These are phyloP conservation scores for Suillus sp. DNA, from an alignment of 768 basidiomycete species.

Conservation along the genomic window DNA sequence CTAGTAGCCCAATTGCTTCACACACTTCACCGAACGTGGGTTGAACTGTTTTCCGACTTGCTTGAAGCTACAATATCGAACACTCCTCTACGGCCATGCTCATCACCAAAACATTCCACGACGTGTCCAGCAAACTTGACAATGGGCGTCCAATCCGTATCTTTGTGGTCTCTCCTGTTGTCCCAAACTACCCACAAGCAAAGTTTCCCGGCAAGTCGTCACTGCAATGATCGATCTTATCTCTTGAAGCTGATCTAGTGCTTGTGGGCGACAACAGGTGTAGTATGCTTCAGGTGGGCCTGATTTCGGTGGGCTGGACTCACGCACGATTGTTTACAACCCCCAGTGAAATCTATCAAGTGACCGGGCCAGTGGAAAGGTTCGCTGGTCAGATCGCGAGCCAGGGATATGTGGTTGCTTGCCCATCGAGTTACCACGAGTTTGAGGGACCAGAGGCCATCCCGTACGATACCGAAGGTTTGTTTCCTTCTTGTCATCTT, in stretches of 20 bases:
- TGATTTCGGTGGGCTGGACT: not conserved
- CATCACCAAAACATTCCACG: conserved; percentile 76
- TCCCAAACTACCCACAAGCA: conserved; percentile 85
- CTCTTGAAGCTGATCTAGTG: conserved; percentile 2
- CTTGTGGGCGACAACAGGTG: conserved; percentile 45
- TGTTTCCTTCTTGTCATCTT: conserved; percentile 10
- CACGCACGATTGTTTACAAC: not conserved
- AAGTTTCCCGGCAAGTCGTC: conserved; percentile 75
- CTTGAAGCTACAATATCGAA: too few relatives aligned
- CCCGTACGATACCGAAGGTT: conserved; percentile 85
- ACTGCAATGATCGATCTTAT: conserved; percentile 1
- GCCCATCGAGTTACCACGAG: conserved; percentile 88
- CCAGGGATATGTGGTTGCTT: conserved; percentile 82
- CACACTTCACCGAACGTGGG: conserved; percentile 2
- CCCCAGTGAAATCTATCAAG: conserved; percentile 91
- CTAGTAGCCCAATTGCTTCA: not conserved
- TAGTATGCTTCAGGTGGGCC: conserved; percentile 75
- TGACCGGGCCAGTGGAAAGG: conserved; percentile 95
- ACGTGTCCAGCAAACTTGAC: conserved; percentile 72
- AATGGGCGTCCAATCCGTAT: conserved; percentile 71
- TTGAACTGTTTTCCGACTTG: not conserved
- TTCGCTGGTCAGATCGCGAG: conserved; percentile 88
- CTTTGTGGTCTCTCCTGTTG: conserved; percentile 76
- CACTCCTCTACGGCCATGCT: conserved; percentile 55
- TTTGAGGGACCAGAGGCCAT: conserved; percentile 89